Evolutionary conservation across 2,329 filamentous ascomycete species (phyloP).

Genomic region (Venturia aucupariae): DNA sequence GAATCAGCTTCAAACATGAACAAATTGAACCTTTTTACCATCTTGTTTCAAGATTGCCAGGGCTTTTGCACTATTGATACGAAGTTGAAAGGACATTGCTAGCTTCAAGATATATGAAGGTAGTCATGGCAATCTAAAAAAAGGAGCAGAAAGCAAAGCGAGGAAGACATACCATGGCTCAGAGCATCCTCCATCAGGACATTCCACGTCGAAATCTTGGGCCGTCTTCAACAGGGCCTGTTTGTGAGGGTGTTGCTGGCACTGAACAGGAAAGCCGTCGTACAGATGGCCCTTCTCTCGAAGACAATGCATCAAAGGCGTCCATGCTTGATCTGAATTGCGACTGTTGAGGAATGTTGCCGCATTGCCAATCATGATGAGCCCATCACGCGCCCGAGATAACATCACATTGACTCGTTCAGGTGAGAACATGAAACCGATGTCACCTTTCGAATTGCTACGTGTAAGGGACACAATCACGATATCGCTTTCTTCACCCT

Average conservation of each 20-base stretch:
- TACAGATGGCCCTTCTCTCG: slow-evolving; percentile 44
- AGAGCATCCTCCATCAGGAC: slow-evolving; percentile 62
- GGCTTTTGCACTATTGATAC: not conserved
- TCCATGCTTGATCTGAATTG: slow-evolving; percentile 51
- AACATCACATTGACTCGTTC: slow-evolving; percentile 63
- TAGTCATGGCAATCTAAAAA: not conserved
- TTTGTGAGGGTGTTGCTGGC: slow-evolving; percentile 48
- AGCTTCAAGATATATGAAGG: not conserved
- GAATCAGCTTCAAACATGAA: slow-evolving; percentile 2
- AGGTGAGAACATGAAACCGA: slow-evolving; percentile 59
- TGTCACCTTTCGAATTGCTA: slow-evolving; percentile 54
- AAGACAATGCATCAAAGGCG: slow-evolving; percentile 47
- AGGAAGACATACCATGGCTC: slow-evolving; percentile 47
- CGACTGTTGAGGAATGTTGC: slow-evolving; percentile 53
- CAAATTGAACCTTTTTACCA: not conserved
- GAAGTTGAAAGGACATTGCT: not conserved
- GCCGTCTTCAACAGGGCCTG: slow-evolving; percentile 38
- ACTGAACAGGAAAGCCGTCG: slow-evolving; percentile 52
- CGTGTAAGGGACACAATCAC: slow-evolving; percentile 59
- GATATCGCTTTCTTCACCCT: slow-evolving; percentile 68
- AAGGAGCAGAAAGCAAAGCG: too few species aligned
- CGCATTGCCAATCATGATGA: slow-evolving; percentile 64
- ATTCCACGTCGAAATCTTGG: slow-evolving; percentile 51
- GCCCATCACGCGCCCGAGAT: slow-evolving; percentile 53
- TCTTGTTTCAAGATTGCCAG: not conserved